These are phyloP conservation scores for Fusarium temperatum DNA, from an alignment of 2,329 filamentous ascomycete genomes.

Conservation along the genomic window DNA sequence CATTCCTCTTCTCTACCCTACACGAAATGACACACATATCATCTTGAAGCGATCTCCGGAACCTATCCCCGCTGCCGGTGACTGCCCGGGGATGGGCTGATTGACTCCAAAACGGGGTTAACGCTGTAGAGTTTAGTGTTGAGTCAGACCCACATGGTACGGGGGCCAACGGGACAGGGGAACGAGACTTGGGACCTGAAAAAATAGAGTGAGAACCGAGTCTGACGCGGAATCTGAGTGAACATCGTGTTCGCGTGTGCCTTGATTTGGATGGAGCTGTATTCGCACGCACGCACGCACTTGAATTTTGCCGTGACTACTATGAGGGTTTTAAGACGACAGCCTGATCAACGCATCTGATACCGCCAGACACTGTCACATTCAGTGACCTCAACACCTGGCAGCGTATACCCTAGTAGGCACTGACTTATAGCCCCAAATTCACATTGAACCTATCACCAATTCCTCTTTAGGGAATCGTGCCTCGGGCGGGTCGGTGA, in stretches of 20 bases:
- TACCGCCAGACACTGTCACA: background rate
- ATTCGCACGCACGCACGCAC: background rate
- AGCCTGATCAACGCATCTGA: background rate
- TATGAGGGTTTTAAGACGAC: constrained; percentile 3
- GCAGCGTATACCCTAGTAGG: background rate
- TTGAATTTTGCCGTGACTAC: background rate
- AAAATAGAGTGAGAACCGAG: constrained; percentile 16
- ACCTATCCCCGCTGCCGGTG: constrained; percentile 31
- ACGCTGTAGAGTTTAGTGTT: constrained; percentile 15
- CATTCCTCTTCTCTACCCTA: constrained; percentile 18
- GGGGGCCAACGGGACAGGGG: constrained; percentile 37
- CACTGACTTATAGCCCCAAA: background rate
- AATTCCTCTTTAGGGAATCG: constrained; percentile 37
- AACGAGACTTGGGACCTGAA: constrained; percentile 19
- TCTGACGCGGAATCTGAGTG: constrained; percentile 7
- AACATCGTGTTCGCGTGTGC: constrained; percentile 21
- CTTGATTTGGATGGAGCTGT: constrained; percentile 15
- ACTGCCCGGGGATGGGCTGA: constrained; percentile 14
- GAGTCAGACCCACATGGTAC: constrained; percentile 24
- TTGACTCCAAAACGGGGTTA: constrained; percentile 14
- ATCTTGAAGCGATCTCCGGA: constrained; percentile 25
- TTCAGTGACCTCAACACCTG: background rate
- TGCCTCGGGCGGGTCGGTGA: constrained; percentile 21
- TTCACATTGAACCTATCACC: constrained; percentile 30
- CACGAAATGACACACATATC: background rate